These are phyloP conservation scores for Capsicum chinense DNA, from an alignment of 257 asterid species.

Conservation along the genomic window DNA sequence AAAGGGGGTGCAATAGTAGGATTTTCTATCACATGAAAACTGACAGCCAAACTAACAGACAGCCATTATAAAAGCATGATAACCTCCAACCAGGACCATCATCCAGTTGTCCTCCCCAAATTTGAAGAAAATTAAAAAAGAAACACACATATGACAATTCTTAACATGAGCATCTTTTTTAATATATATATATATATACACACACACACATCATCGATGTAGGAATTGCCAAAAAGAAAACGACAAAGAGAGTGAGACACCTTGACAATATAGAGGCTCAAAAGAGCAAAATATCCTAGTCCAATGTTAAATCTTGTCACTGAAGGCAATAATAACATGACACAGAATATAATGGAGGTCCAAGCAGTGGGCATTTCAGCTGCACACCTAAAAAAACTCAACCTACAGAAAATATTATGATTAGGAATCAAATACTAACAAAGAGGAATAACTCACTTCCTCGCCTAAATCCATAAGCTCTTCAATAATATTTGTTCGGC, in stretches of 20 bases:
- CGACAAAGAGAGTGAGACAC: not conserved
- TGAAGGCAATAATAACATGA: not conserved
- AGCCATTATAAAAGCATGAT: not conserved
- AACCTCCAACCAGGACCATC: not conserved
- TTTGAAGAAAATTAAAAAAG: not conserved
- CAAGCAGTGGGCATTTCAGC: not conserved
- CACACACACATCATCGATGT: not conserved
- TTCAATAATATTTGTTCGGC: not conserved
- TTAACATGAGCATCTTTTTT: not conserved
- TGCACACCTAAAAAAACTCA: not conserved
- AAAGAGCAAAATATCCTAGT: not conserved
- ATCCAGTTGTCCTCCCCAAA: not conserved
- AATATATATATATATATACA: not conserved
- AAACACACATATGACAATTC: not conserved
- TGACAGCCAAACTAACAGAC: conserved; percentile 15
- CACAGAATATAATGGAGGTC: no score
- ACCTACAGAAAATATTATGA: not conserved
- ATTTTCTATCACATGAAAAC: conserved; percentile 1
- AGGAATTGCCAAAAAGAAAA: not conserved
- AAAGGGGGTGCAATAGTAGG: not conserved
- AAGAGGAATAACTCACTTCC: not conserved
- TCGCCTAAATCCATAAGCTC: no score
- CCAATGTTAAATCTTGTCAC: not conserved
- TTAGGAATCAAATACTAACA: not conserved
- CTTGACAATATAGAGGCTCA: not conserved